Evolutionary conservation across 2,329 filamentous ascomycete genomes (phyloP).

Genomic region (Exophiala spinifera): DNA sequence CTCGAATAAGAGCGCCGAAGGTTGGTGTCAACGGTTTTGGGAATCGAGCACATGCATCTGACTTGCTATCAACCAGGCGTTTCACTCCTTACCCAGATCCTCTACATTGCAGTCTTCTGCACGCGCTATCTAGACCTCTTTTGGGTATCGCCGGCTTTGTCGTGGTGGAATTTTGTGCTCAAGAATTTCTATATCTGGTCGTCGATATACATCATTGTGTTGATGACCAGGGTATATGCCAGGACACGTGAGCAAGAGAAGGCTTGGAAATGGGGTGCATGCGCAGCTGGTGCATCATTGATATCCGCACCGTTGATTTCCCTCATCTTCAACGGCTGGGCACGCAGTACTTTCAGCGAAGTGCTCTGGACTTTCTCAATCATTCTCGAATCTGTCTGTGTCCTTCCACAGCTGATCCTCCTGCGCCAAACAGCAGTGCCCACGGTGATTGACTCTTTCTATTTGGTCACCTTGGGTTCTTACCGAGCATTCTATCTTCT

Average conservation of each 20-base stretch:
- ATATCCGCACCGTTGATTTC: constrained; percentile 69
- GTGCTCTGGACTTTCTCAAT: constrained; percentile 84
- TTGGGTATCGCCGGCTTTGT: constrained; percentile 34
- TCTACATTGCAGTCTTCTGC: constrained; percentile 83
- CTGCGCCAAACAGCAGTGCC: constrained; percentile 93
- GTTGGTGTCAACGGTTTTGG: constrained; percentile 40
- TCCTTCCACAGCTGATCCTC: constrained; percentile 86
- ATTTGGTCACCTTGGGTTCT: constrained; percentile 79
- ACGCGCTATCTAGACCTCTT: constrained; percentile 86
- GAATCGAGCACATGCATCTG: not conserved
- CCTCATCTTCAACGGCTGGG: constrained; percentile 63
- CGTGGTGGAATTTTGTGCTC: constrained; percentile 71
- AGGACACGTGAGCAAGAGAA: constrained; percentile 86
- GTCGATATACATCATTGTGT: constrained; percentile 77
- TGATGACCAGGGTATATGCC: constrained; percentile 84
- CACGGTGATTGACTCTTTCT: constrained; percentile 95
- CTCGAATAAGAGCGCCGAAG: constrained; percentile 81
- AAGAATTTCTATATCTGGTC: constrained; percentile 86
- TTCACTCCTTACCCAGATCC: constrained; percentile 80
- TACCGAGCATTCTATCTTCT: constrained; percentile 88
- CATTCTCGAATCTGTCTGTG: constrained; percentile 84
- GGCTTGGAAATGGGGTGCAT: constrained; percentile 85
- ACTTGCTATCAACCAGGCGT: constrained; percentile 57
- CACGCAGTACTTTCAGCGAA: constrained; percentile 44
- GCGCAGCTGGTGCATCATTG: constrained; percentile 63